Evolutionary conservation across 176 grass and related monocot species (phyloP), one percentile per base, ranked within the genome.

Genomic region (Triticum timopheevii): DNA sequence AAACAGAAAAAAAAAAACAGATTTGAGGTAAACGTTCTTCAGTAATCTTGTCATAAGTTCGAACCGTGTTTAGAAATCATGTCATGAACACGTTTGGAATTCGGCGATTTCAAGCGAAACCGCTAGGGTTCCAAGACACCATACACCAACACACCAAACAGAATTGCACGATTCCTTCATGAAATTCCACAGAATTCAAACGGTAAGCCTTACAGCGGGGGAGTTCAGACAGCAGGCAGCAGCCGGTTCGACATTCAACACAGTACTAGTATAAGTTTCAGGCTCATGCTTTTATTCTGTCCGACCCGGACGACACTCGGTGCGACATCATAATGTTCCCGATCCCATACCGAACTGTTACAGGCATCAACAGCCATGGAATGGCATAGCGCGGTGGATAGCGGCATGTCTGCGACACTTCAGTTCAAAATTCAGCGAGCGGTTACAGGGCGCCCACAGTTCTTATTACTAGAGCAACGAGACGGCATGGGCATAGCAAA

Each of bases 391-490:
- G 5, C 13, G 7, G 44, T 31, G 27, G 33, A 23, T 42, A 82
- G 7, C 6, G 4, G 50, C 10, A 76, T 50, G 25, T 65, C 56
- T 13, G 27, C 12, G 12, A 77, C 30, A 4, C 54, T 59, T 59
- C 58, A 25, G 34, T 68, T 66, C 40, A 82, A 77, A 87, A 81
- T 59, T 65, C 70, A 82, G 69, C 13, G 16, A 45, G 31, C 50
- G 33, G 33, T 24, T 66, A 85, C 61, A 62, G 0, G 36, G 11
- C 52, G 42, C 2, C 64, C 8, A 2, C 34, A 70, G 7, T 17
- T 33, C 76, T 86, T 86, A 80, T 36, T 30, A 30, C 36, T 44
- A 0, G 23, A 59, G 85, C 20, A 87, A 80, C 20, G n/a, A 56
- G 61, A 44, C 52, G 4, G 69, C 33, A 83, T 40, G 81, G 34